Evolutionary conservation across 495 filamentous ascomycete species (phyloP), one percentile per base, ranked within the genome.

Genomic region (Podospora pseudopauciseta): DNA sequence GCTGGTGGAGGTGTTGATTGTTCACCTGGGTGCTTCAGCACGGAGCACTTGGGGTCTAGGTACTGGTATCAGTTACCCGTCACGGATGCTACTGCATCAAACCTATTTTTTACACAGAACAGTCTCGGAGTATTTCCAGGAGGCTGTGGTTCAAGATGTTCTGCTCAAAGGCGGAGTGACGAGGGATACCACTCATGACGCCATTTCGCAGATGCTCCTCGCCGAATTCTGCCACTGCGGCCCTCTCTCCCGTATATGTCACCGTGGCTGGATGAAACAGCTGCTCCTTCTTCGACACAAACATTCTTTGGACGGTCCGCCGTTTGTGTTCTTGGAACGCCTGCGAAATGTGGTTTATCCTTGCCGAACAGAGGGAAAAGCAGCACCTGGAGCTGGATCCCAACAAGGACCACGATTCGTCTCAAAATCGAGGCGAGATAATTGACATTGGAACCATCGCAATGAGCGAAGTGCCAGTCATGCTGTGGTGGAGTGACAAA

Each of bases 61-160:
- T 23, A 2, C 18, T 19, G 55, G 23, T 20, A 23, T 58, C 23
- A 4, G 55, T 26, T 58, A 20, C 6, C 16, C 16, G 3, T 58
- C 55, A 18, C 13, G 2, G 3, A 49, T 49, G 39, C 39, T 11
- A 49, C 39, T 49, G 39, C 39, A 49, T 49, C 39, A 49, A 49
- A 11, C 13, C 2, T 49, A 49, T 49, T 18, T 49, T 49, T 6
- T 13, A 4, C 55, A 58, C 18, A 19, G 55, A n/a, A 20, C 55
- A 20, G 3, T 58, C 18, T 58, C 55, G n/a, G 55, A 58, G 11
- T 58, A 58, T 58, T 58, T 58, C 55, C 55, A 58, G 55, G 19
- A 58, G 19, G 23, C n/a, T 2, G 13, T 58, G 5, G n/a, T 58
- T 19, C 55, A 20, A n/a, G 23, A 26, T 19, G 23, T 18, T 19